A percentile compares a stretch with the other conserved stretches of the same genome.
Conservation (phyloP, 1,284 basidiomycete genomes). For the Trichosporon sp. region DNA sequence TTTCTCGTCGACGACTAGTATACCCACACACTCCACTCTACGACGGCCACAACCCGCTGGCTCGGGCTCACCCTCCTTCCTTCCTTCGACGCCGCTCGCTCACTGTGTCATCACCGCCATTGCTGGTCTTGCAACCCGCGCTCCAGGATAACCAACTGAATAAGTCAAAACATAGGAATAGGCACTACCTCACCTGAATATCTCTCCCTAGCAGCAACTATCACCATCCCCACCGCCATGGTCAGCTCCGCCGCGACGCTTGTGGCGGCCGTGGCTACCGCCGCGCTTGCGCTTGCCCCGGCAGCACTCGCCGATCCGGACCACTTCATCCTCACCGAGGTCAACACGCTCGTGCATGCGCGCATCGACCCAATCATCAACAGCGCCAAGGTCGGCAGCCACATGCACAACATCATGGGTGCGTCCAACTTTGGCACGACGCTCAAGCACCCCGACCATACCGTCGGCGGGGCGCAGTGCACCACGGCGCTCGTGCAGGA, state of each 20-base stretch:
- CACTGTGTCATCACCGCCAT: too few species aligned
- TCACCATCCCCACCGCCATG: neutral
- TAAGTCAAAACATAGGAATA: too few species aligned
- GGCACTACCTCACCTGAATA: neutral
- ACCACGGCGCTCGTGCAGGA: constrained; percentile 11
- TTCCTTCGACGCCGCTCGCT: too few species aligned
- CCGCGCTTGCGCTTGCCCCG: neutral
- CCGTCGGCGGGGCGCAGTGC: constrained; percentile 19
- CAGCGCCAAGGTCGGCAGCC: constrained; percentile 35
- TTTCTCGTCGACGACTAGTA: neutral
- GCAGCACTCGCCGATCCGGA: neutral
- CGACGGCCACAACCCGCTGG: neutral
- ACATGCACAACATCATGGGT: constrained; percentile 45
- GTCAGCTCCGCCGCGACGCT: neutral
- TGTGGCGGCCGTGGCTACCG: neutral
- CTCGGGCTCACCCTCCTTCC: neutral
- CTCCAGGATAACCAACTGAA: too few species aligned
- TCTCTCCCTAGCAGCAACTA: too few species aligned
- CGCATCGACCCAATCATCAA: constrained; percentile 49
- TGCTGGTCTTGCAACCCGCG: too few species aligned
- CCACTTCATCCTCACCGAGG: constrained; percentile 49
- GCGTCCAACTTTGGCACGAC: constrained; percentile 27
- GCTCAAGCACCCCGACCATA: neutral
- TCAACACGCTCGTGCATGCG: constrained; percentile 35
- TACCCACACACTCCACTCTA: too few species aligned